Conservation (phyloP, 495 filamentous ascomycete species). For the Hyphodiscus hymeniophilus region DNA sequence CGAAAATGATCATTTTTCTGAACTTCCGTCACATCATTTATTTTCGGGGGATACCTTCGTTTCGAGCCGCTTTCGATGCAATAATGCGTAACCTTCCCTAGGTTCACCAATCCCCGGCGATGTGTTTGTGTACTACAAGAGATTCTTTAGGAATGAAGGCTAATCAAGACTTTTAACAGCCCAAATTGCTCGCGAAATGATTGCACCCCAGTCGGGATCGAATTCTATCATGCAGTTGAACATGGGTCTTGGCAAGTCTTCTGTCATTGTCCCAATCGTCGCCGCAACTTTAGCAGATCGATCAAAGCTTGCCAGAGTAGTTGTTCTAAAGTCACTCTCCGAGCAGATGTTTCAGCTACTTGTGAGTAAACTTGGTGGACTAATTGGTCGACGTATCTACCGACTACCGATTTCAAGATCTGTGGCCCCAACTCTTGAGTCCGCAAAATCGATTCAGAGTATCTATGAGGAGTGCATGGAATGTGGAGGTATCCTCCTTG, state of each 20-base stretch:
- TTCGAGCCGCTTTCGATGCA: no score
- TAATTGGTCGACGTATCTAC: conserved; percentile 49
- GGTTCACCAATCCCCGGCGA: no score
- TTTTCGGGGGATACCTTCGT: no score
- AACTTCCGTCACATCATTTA: no score
- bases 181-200: conserved; percentile 50
- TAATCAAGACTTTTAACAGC: no score
- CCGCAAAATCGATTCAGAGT: conserved; percentile 23
- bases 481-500: conserved; percentile 45
- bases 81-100: no score
- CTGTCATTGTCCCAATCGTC: conserved; percentile 60
- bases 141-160: no score
- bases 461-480: conserved; percentile 37
- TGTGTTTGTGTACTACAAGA: no score
- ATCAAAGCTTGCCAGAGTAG: conserved; percentile 41
- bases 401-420: conserved; percentile 55
- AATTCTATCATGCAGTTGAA: conserved; percentile 62
- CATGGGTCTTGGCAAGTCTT: conserved; percentile 70
- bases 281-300: conserved; percentile 47
- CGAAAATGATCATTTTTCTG: no score
- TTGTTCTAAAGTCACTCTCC: conserved; percentile 55
- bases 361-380: conserved; percentile 47
- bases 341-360: conserved; percentile 57
- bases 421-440: no score
- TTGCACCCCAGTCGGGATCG: conserved; percentile 27